Base-by-base conservation (phyloP, 2,329 filamentous ascomycete species). In the Trichoderma pleuroti region DNA sequence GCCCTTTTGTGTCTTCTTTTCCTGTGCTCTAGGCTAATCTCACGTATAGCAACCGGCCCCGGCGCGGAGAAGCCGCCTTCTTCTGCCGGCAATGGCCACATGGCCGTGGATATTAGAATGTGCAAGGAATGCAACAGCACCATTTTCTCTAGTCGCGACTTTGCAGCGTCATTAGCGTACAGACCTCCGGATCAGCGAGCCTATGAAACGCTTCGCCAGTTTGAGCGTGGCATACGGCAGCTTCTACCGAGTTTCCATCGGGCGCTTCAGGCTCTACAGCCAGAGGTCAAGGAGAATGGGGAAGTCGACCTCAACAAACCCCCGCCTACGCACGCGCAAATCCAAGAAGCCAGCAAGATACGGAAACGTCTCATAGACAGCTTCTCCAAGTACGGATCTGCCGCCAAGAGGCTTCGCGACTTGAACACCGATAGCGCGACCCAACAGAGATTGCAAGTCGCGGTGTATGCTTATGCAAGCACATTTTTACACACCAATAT, bases 321-420 rank as follows among this genome's bases (percentile, higher is more conserved):
- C 1, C 83, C 86, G 0, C 84, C 87, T 0, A 86, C 83, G 2
- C 86, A 86, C 9, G 84, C 88, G 6, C 93, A 97, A 78, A 90
- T 97, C 57, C 87, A 92, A 67, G 94, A 97, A 75, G 94, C 94
- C 0, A 91, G 91, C 57, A 97, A 96, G 80, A 92, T 97, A 12
- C 91, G 94, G n/a, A 97, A 93, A 79, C 88, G 94, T 26, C 85
- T 98, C 1, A 94, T 93, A 71, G 94, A 97, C 76, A 92, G 93
- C 10, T 97, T 98, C 76, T 87, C 90, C 12, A 94, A 97, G 76
- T 97, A 97, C 78, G 93, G 97, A 75, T 84, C 88, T 4, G 93
- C 93, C 0, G 93, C 94, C 4, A 90, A 92, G 73, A 88, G 94
- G 4, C 89, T 98, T 70, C 89, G 94, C 34, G 93, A 97, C 76